Percentiles rank a stretch among this genome's conserved stretches.
Evolutionary conservation across 352 stramenopile genomes (phyloP).

Genomic region (Elongisporangium undulatum): DNA sequence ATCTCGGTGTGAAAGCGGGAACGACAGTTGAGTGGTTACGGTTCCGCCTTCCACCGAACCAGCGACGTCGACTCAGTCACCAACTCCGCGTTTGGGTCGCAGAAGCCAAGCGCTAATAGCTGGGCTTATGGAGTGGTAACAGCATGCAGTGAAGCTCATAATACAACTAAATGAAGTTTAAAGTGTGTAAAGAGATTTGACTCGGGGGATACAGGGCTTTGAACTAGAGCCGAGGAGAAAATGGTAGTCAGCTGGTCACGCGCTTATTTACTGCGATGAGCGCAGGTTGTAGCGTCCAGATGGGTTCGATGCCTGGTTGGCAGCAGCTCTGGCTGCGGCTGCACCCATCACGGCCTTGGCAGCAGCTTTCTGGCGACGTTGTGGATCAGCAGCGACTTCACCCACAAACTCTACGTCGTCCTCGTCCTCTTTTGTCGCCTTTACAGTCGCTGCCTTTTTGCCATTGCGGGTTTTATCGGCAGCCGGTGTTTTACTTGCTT

Average conservation of each 20-base stretch:
- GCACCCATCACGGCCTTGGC: conserved; percentile 51
- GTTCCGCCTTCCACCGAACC: conserved; percentile 41
- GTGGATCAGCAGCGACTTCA: conserved; percentile 16
- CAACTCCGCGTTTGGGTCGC: conserved; percentile 50
- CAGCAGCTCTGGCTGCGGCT: conserved; percentile 50
- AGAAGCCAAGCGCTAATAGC: conserved; percentile 5
- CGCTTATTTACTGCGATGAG: conserved; percentile 10
- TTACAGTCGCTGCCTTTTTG: conserved; percentile 10
- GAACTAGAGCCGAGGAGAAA: background rate
- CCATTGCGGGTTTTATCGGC: conserved; percentile 8
- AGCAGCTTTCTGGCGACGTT: conserved; percentile 42
- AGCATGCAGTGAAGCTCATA: background rate
- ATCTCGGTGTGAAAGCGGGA: conserved; percentile 43
- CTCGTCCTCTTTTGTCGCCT: conserved; percentile 9
- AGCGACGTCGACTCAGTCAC: conserved; percentile 61
- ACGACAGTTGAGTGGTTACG: conserved; percentile 45
- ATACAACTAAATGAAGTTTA: background rate
- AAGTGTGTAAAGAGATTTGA: no score
- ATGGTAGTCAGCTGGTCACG: background rate
- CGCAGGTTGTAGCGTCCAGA: conserved; percentile 42
- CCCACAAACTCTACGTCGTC: conserved; percentile 18
- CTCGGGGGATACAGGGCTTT: no score
- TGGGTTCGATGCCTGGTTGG: conserved; percentile 21
- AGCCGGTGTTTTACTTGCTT: conserved; percentile 5
- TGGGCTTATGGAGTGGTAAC: background rate